Evolutionary conservation across 164 flowering plant genomes (phyloP).

Genomic region (Aristolochia californica): DNA sequence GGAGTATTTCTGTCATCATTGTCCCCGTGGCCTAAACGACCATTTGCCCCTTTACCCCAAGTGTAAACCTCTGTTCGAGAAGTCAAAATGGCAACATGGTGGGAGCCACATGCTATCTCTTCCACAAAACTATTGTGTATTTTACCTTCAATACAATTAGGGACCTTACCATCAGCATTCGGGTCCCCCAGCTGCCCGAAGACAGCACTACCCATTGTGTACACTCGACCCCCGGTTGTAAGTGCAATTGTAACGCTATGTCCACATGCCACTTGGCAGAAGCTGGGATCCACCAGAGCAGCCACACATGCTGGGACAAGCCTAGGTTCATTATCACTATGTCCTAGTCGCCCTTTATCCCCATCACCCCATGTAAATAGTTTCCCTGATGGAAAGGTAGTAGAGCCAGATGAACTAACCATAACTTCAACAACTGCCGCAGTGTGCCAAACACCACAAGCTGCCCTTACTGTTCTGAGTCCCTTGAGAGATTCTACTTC

Average conservation of each 20-base stretch:
- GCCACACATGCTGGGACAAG: conserved; percentile 54
- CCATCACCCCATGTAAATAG: conserved; percentile 97
- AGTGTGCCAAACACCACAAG: conserved; percentile 98
- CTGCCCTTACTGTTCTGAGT: conserved; percentile 45
- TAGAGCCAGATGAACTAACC: conserved; percentile 21
- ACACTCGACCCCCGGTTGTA: conserved; percentile 65
- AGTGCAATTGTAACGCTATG: conserved; percentile 56
- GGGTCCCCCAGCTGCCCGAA: conserved; percentile 75
- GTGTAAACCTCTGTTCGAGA: conserved; percentile 79
- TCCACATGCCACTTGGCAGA: conserved; percentile 81
- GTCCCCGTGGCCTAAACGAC: conserved; percentile 93
- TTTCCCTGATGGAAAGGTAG: conserved; percentile 37
- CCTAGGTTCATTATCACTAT: conserved; percentile 59
- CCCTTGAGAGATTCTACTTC: conserved; percentile 75
- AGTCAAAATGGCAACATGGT: conserved; percentile 79
- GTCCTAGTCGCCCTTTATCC: conserved; percentile 78
- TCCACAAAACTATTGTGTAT: conserved; percentile 44
- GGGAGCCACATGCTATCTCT: conserved; percentile 81
- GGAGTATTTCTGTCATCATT: conserved; percentile 52
- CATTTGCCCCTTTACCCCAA: conserved; percentile 92
- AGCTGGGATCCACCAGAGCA: conserved; percentile 36
- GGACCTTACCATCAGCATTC: conserved; percentile 47
- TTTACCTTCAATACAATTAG: conserved; percentile 45
- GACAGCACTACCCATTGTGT: conserved; percentile 68
- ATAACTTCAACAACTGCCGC: conserved; percentile 68